These are phyloP conservation scores for Catenaria anguillulae DNA, from an alignment of 371 early-diverging fungal species.

Conservation along the genomic window DNA sequence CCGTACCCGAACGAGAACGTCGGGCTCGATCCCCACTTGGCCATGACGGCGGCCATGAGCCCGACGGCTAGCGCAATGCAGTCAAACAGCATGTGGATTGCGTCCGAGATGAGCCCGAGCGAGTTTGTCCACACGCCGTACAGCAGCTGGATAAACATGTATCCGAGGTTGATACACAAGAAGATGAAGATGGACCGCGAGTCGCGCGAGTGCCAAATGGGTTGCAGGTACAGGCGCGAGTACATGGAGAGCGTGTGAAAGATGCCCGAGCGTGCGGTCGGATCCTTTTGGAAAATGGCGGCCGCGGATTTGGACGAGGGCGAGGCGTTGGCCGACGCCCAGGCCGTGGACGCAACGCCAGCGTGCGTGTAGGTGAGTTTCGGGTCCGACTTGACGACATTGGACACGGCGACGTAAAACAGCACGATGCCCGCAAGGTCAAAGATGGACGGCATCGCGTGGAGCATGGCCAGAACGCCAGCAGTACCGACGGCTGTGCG, in stretches of 20 bases:
- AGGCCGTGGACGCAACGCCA: neutral
- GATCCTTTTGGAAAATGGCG: too few species aligned
- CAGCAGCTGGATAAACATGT: slow-evolving; percentile 59
- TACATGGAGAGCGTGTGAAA: neutral
- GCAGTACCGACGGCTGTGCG: neutral
- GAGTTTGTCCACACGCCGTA: slow-evolving; percentile 60
- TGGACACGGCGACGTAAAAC: neutral
- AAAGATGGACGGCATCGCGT: neutral
- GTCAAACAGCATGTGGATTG: slow-evolving; percentile 96
- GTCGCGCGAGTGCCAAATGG: slow-evolving; percentile 43
- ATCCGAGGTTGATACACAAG: slow-evolving; percentile 74
- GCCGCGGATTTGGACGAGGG: neutral
- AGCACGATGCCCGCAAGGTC: neutral
- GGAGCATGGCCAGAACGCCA: neutral
- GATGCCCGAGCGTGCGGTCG: too few species aligned
- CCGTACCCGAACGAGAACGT: slow-evolving; percentile 59
- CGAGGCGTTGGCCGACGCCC: neutral
- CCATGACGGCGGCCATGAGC: slow-evolving; percentile 72
- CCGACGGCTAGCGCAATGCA: slow-evolving; percentile 78
- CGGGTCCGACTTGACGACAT: neutral
- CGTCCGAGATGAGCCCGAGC: slow-evolving; percentile 84
- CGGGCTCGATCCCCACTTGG: slow-evolving; percentile 70
- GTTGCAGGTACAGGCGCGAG: neutral
- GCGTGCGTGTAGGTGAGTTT: too few species aligned
- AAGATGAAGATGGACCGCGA: slow-evolving; percentile 86